Conservation (phyloP, 1,284 basidiomycete species). For the Tilletia indica region DNA sequence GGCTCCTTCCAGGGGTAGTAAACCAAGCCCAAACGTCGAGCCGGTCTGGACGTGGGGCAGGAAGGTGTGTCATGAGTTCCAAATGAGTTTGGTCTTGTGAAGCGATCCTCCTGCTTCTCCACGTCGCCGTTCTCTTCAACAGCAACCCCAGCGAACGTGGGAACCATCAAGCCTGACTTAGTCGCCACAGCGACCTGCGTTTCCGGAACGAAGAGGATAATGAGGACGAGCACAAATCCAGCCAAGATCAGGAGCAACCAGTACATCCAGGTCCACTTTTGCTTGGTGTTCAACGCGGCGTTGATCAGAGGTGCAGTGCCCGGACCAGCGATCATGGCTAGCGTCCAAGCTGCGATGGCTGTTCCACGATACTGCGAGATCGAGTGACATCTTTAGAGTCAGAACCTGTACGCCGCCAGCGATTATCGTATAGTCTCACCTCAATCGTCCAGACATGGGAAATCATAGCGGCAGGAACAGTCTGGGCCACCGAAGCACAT, state of each 20-base stretch:
- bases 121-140: conserved; percentile 3
- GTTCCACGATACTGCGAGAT: conserved; percentile 48
- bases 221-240: conserved; percentile 41
- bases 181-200: conserved; percentile 47
- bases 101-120: background rate
- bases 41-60: too few species aligned
- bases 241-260: conserved; percentile 53
- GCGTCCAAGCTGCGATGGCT: conserved; percentile 52
- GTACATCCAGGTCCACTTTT: conserved; percentile 47
- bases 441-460: background rate
- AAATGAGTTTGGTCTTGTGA: too few species aligned
- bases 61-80: too few species aligned
- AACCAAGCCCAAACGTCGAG: conserved; percentile 34
- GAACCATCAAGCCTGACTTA: too few species aligned
- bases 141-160: background rate
- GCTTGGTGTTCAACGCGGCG: conserved; percentile 45
- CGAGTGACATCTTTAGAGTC: background rate
- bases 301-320: conserved; percentile 54
- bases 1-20: conserved; percentile 55
- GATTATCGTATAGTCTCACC: background rate
- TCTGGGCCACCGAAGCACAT: background rate
- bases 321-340: conserved; percentile 44
- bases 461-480: background rate
- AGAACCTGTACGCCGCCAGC: background rate
- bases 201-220: conserved; percentile 54